phyloP scores from a whole-genome alignment of 306 rosid species.

The Glycine soja region DNA sequence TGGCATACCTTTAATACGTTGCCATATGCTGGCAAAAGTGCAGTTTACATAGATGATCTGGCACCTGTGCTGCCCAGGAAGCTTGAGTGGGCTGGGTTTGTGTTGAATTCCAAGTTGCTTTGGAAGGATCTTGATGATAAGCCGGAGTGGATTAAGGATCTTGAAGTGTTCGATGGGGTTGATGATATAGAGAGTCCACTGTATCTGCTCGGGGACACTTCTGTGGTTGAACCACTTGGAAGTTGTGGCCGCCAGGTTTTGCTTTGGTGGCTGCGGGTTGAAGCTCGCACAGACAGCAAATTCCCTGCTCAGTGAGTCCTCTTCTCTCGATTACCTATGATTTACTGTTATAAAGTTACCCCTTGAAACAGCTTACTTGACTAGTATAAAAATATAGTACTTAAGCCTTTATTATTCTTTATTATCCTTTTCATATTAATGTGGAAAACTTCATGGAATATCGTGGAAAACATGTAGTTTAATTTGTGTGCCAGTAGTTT shows the following conservation, averaged over 20 bases:
- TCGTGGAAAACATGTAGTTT: too few relatives aligned
- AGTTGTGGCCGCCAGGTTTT: conserved; percentile 87
- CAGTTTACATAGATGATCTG: conserved; percentile 75
- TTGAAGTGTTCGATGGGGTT: conserved; percentile 59
- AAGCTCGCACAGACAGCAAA: conserved; percentile 96
- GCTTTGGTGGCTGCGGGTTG: conserved; percentile 94
- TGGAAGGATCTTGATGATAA: conserved; percentile 81
- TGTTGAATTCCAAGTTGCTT: conserved; percentile 82
- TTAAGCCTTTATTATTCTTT: conserved; percentile 18
- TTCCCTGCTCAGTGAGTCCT: conserved; percentile 87
- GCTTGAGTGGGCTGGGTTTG: conserved; percentile 96
- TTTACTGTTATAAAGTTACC: conserved; percentile 11
- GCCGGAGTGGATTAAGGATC: conserved; percentile 86
- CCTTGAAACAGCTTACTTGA: conserved; percentile 17
- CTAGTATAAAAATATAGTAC: neutral
- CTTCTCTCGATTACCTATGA: conserved; percentile 26
- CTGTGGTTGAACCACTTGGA: conserved; percentile 89
- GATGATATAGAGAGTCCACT: conserved; percentile 76
- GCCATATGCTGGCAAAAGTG: conserved; percentile 65
- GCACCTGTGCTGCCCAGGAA: conserved; percentile 83
- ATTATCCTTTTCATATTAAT: neutral
- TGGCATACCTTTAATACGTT: conserved; percentile 87
- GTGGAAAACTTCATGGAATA: too few relatives aligned
- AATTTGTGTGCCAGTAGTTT: neutral
- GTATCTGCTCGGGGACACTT: conserved; percentile 69